These are phyloP conservation scores for Euryodendron excelsum DNA, from an alignment of 148 eudicot species.

Conservation along the genomic window DNA sequence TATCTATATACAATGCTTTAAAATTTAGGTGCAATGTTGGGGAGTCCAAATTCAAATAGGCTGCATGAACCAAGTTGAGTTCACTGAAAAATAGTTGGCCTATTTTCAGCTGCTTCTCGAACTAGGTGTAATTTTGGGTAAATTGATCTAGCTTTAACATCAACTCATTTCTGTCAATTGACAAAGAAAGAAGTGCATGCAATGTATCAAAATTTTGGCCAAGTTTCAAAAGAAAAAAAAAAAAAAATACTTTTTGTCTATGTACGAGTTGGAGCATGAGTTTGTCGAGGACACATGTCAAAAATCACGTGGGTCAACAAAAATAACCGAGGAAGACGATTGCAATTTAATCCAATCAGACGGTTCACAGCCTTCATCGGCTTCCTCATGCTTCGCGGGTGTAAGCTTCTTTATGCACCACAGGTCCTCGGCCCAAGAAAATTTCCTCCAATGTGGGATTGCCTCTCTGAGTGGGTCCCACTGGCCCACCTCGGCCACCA, in stretches of 20 bases:
- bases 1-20: background rate
- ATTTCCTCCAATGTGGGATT: constrained; percentile 76
- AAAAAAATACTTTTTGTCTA: background rate
- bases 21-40: background rate
- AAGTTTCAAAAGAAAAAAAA: no score
- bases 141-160: background rate
- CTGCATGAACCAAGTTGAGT: background rate
- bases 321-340: constrained; percentile 31
- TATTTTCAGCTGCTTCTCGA: constrained; percentile 1
- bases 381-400: constrained; percentile 17
- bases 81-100: background rate
- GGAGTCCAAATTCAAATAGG: background rate
- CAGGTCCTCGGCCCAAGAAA: constrained; percentile 76
- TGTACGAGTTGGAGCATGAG: no score
- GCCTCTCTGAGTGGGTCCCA: constrained; percentile 59
- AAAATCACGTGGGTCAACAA: constrained; percentile 73
- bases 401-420: constrained; percentile 77
- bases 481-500: constrained; percentile 81
- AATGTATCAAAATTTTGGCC: no score
- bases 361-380: constrained; percentile 17
- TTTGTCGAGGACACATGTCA: constrained; percentile 25
- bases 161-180: background rate
- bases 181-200: background rate
- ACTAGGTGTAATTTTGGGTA: background rate
- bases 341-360: constrained; percentile 43